phyloP scores from a whole-genome alignment of 2,329 filamentous ascomycete species.

The Sporothrix phasma region DNA sequence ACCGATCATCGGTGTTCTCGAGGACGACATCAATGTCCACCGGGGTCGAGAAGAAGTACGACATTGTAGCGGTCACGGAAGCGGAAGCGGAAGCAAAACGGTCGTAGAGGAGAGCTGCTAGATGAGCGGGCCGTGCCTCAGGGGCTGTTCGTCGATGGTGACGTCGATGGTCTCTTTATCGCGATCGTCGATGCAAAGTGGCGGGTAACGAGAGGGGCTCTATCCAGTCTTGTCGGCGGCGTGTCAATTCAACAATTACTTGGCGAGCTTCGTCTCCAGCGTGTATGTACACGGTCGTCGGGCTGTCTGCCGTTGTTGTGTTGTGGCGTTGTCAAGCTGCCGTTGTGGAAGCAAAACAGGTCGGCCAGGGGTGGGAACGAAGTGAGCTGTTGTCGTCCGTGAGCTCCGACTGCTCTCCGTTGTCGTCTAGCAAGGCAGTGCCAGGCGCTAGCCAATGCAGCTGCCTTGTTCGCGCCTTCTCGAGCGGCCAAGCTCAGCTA shows the following conservation, averaged over 20 bases:
- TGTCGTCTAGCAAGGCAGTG: neutral
- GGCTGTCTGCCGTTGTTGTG: neutral
- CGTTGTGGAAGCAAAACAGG: neutral
- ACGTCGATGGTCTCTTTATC: neutral
- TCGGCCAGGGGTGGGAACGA: constrained; percentile 1
- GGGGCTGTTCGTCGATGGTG: neutral
- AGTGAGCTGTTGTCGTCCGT: constrained; percentile 3
- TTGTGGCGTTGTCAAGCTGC: neutral
- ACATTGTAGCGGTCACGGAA: constrained; percentile 50
- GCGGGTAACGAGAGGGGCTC: neutral
- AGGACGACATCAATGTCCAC: constrained; percentile 99
- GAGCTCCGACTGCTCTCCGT: constrained; percentile 12
- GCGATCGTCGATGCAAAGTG: neutral
- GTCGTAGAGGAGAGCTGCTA: neutral
- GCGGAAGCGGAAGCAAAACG: too few relatives aligned
- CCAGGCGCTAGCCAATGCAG: constrained; percentile 4
- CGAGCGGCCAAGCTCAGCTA: neutral
- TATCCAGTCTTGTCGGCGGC: neutral
- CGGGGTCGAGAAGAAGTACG: constrained; percentile 95
- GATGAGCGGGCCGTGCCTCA: neutral
- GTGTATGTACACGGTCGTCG: neutral
- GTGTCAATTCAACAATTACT: neutral
- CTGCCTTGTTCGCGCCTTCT: constrained; percentile 6
- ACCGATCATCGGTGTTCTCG: constrained; percentile 85
- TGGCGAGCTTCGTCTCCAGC: neutral